Base-by-base conservation (phyloP, 2,329 filamentous ascomycete species). In the Tolypocladium endophyticum region DNA sequence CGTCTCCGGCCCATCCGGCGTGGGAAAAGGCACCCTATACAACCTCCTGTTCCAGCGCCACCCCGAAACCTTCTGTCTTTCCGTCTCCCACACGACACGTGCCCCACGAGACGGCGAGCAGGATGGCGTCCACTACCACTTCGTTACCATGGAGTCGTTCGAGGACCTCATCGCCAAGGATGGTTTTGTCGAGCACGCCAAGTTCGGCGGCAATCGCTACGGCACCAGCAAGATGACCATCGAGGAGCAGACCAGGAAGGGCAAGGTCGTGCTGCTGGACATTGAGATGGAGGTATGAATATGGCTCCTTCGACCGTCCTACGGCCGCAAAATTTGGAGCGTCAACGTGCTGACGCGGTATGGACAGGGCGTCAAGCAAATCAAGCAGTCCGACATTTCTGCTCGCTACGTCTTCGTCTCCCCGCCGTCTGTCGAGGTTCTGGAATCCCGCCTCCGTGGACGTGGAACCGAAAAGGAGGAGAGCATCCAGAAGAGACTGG, bases 251-350 rank as follows among this genome's bases (percentile, higher is more conserved):
- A 82, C 82, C 2, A 82, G 84, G 62, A 84, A 87, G 75, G 87
- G 86, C 23, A 82, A 81, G 68, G 84, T 92, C 50, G 93, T 92
- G 62, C 86, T 97, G 55, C 78, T 97, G 66, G 93, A 97, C 73
- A 97, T 97, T 71, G 93, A 97, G 81, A 96, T 97, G 90, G 92
- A 96, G 84, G 87, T 88, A 71, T 39, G 76, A 67, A 55, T 20
- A 16, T 20, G 28, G 11, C 16, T 23, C 16, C 20, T 20, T 39
- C 4, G 47, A 52, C 47, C 3, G 28, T 7, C 38, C 38, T 18
- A 52, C 28, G 30, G 30, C 30, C 50, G 4, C 4, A 12, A 20
- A 30, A 12, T 3, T 5, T 16, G 11, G 20, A 54, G 50, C 16
- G 23, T 53, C 56, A 56, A 61, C 12, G 16, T 47, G 25, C 60